Evolutionary conservation across 2,329 filamentous ascomycete species (phyloP).

Genomic region (Fusarium duplospermum): DNA sequence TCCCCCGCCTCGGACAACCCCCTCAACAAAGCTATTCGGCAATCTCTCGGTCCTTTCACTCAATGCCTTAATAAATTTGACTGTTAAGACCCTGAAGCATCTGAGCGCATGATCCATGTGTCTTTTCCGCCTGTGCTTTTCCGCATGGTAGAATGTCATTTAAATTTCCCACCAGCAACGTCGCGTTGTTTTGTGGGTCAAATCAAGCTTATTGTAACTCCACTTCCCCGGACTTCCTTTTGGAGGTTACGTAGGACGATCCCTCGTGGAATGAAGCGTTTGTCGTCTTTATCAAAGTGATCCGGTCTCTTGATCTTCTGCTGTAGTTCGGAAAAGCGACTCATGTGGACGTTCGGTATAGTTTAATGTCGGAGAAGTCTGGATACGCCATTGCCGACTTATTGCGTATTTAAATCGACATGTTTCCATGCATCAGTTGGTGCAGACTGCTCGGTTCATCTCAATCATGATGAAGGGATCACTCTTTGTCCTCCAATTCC

Average conservation of each 20-base stretch:
- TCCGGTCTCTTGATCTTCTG: not conserved
- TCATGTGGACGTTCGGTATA: not conserved
- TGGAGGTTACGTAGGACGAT: not conserved
- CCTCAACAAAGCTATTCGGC: not conserved
- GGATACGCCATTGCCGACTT: not conserved
- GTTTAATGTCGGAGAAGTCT: not conserved
- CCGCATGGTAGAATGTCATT: not conserved
- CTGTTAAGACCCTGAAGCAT: not conserved
- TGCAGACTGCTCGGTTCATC: too few species aligned
- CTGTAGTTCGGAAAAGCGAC: not conserved
- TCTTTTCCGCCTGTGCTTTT: slow-evolving; percentile 6
- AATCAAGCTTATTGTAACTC: slow-evolving; percentile 16
- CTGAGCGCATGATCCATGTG: not conserved
- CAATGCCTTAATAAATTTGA: not conserved
- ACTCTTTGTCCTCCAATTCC: not conserved
- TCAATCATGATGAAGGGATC: slow-evolving; percentile 5
- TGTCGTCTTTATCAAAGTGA: not conserved
- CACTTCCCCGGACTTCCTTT: not conserved
- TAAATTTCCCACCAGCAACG: slow-evolving; percentile 11
- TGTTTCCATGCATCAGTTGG: not conserved
- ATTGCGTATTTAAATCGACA: not conserved
- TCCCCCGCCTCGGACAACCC: not conserved
- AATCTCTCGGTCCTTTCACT: not conserved
- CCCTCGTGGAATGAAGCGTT: not conserved
- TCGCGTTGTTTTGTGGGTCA: not conserved